Percentiles rank a stretch among this genome's conserved stretches.
Conservation (phyloP, 176 grass and related monocot genomes). For the Puya raimondii region DNA sequence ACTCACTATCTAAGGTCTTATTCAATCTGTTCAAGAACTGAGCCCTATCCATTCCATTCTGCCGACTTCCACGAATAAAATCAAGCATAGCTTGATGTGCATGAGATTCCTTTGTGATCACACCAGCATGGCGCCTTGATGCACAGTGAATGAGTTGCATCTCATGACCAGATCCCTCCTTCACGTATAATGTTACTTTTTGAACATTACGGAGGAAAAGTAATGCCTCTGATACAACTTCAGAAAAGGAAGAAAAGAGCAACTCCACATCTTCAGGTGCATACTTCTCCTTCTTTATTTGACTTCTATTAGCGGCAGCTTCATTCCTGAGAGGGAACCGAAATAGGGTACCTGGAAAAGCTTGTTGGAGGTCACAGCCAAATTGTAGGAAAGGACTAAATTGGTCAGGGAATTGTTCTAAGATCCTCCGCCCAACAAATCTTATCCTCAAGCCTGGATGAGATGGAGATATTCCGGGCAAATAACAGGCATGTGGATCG, state of each 20-base stretch:
- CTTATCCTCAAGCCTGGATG: conserved; percentile 93
- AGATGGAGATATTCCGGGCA: conserved; percentile 95
- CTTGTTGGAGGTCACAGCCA: conserved; percentile 76
- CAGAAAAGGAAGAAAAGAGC: conserved; percentile 84
- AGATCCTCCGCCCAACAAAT: conserved; percentile 77
- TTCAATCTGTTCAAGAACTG: conserved; percentile 80
- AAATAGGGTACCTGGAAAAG: conserved; percentile 91
- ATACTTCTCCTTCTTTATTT: conserved; percentile 96
- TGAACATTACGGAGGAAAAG: conserved; percentile 82
- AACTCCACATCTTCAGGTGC: conserved; percentile 72
- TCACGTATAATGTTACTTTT: conserved; percentile 81
- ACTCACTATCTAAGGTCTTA: conserved; percentile 71
- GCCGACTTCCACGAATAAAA: conserved; percentile 62
- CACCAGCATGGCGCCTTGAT: conserved; percentile 42
- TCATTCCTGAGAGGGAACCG: conserved; percentile 93
- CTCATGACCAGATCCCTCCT: conserved; percentile 59
- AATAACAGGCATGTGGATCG: conserved; percentile 87
- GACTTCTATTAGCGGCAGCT: conserved; percentile 72
- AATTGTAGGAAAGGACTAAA: conserved; percentile 95
- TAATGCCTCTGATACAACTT: conserved; percentile 76
- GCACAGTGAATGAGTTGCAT: conserved; percentile 74
- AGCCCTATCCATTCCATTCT: conserved; percentile 69
- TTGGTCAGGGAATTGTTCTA: conserved; percentile 97
- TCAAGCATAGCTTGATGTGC: conserved; percentile 51
- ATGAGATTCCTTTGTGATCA: conserved; percentile 57